Evolutionary conservation across 176 grass and related monocot species (phyloP).

Genomic region (Thinopyrum elongatum): DNA sequence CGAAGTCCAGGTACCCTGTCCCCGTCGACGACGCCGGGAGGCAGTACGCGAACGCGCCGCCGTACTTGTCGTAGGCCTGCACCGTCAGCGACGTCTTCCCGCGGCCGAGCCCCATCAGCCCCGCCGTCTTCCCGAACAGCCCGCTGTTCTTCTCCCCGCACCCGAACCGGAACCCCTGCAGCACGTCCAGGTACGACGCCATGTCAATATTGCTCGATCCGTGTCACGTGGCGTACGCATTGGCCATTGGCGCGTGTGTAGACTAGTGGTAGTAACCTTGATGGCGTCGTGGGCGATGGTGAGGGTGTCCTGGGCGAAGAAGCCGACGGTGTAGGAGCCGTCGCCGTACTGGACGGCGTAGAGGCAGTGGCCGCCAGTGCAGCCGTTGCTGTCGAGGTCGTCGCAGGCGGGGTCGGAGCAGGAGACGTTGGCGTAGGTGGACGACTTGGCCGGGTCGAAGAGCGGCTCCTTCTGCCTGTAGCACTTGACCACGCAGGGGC

Average conservation of each 20-base stretch:
- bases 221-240: too few relatives aligned
- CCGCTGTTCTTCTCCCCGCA: conserved; percentile 76
- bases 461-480: conserved; percentile 53
- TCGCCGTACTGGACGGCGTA: conserved; percentile 70
- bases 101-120: conserved; percentile 75
- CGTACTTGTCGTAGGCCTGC: conserved; percentile 50
- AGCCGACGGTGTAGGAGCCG: conserved; percentile 66
- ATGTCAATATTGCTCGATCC: too few relatives aligned
- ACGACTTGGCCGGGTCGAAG: conserved; percentile 53
- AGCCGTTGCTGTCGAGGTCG: conserved; percentile 34
- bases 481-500: conserved; percentile 52
- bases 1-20: conserved; percentile 69
- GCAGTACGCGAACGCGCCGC: conserved; percentile 76
- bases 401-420: conserved; percentile 56
- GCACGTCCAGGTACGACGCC: too few relatives aligned
- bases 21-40: conserved; percentile 41
- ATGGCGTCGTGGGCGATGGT: conserved; percentile 36
- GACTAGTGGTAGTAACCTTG: neutral
- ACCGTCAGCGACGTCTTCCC: conserved; percentile 50
- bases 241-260: too few relatives aligned
- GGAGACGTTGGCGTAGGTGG: conserved; percentile 81
- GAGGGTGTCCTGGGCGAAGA: conserved; percentile 66
- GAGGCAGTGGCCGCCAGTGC: conserved; percentile 49
- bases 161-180: conserved; percentile 47
- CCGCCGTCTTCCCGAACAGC: conserved; percentile 55